phyloP scores from a whole-genome alignment of 345 rosid species.

The Litchi chinensis region DNA sequence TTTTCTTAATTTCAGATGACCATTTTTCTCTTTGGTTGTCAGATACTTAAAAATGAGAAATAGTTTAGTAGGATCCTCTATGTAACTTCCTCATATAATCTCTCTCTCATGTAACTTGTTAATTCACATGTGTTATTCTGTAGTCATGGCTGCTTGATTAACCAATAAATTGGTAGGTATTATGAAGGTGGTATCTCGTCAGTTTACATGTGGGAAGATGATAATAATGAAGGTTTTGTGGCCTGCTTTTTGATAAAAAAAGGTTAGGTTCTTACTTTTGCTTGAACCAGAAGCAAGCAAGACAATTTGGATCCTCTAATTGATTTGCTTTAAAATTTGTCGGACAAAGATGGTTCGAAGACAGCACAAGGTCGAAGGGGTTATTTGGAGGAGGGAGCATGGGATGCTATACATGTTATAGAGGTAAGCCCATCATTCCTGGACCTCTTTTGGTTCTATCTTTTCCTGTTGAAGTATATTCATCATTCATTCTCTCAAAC shows the following conservation, averaged over 20 bases:
- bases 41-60: neutral
- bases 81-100: neutral
- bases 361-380: constrained; percentile 93
- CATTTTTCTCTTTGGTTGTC: neutral
- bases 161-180: constrained; percentile 60
- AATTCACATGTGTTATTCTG: constrained; percentile 3
- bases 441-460: neutral
- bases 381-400: constrained; percentile 91
- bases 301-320: constrained; percentile 11
- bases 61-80: neutral
- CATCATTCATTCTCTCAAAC: neutral
- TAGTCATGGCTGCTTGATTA: constrained; percentile 27
- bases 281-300: neutral
- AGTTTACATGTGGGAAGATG: constrained; percentile 97
- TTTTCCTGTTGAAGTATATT: constrained; percentile 10
- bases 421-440: constrained; percentile 46
- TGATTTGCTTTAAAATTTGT: constrained; percentile 15
- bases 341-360: constrained; percentile 79
- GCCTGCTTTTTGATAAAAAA: constrained; percentile 93
- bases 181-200: constrained; percentile 99
- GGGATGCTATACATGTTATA: constrained; percentile 98
- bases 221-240: constrained; percentile 88
- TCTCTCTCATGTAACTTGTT: neutral
- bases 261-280: constrained; percentile 48
- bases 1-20: constrained; percentile 9